phyloP scores from a whole-genome alignment of 2,329 filamentous ascomycete species.

The Rhytidhysteron rufulum region DNA sequence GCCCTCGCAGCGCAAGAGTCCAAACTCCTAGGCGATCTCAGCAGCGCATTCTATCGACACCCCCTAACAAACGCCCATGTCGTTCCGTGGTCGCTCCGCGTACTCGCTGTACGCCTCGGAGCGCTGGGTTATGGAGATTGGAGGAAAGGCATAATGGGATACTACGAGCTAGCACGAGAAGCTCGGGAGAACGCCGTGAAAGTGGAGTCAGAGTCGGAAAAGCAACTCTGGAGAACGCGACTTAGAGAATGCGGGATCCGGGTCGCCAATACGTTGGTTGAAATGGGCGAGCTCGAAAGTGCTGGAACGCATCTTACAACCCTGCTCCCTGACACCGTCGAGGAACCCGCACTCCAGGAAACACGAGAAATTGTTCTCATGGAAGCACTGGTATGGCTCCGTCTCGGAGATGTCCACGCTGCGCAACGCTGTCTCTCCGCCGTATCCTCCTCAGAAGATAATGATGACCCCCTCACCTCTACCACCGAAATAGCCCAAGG shows the following conservation, averaged over 20 bases:
- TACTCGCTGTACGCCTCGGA: slow-evolving; percentile 79
- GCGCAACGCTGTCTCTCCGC: slow-evolving; percentile 55
- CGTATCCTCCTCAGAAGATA: slow-evolving; percentile 8
- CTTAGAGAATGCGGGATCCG: slow-evolving; percentile 70
- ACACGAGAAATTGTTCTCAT: slow-evolving; percentile 34
- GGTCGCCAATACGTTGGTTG: slow-evolving; percentile 64
- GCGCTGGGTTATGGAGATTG: slow-evolving; percentile 83
- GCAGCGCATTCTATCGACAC: slow-evolving; percentile 49
- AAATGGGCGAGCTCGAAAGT: slow-evolving; percentile 83
- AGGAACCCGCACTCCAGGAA: slow-evolving; percentile 40
- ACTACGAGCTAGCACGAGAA: slow-evolving; percentile 83
- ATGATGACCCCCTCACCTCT: slow-evolving; percentile 1
- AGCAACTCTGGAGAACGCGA: slow-evolving; percentile 65
- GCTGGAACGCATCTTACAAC: slow-evolving; percentile 69
- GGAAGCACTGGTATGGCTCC: slow-evolving; percentile 66
- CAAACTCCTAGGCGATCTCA: slow-evolving; percentile 59
- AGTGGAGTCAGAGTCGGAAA: slow-evolving; percentile 47
- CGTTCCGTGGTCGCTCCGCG: slow-evolving; percentile 81
- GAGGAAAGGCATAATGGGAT: slow-evolving; percentile 78
- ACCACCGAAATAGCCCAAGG: slow-evolving; percentile 11
- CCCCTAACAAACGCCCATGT: slow-evolving; percentile 51
- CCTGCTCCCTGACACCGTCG: slow-evolving; percentile 47
- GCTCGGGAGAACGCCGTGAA: slow-evolving; percentile 58
- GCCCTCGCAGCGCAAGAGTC: slow-evolving; percentile 57
- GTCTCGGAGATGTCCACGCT: slow-evolving; percentile 70